phyloP scores from a whole-genome alignment of 306 rosid genomes.

The Casuarina glauca region DNA sequence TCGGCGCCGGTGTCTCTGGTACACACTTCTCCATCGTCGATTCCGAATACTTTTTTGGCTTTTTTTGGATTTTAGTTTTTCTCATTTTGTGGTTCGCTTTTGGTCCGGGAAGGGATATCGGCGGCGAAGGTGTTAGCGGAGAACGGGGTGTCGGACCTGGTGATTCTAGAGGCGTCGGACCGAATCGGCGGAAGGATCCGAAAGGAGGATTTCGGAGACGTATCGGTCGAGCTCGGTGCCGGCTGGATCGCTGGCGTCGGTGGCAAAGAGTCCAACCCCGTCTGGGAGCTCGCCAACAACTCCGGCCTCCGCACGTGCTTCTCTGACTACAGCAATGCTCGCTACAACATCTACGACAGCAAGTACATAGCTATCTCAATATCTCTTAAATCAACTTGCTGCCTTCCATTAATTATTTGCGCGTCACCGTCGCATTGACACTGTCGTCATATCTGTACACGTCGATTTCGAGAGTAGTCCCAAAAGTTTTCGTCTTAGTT shows the following conservation, averaged over 20 bases:
- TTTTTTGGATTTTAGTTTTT: not conserved
- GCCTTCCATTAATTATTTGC: too few species aligned
- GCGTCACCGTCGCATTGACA: too few species aligned
- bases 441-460: too few species aligned
- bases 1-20: slow-evolving; percentile 98
- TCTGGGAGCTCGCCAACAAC: slow-evolving; percentile 82
- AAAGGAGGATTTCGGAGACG: slow-evolving; percentile 75
- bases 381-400: not conserved
- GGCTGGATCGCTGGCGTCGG: slow-evolving; percentile 99
- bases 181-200: slow-evolving; percentile 92
- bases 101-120: slow-evolving; percentile 51
- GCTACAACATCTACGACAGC: slow-evolving; percentile 82
- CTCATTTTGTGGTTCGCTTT: not conserved
- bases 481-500: too few species aligned
- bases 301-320: slow-evolving; percentile 72
- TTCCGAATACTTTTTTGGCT: not conserved
- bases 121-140: slow-evolving; percentile 81
- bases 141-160: slow-evolving; percentile 69
- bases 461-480: too few species aligned
- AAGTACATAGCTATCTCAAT: slow-evolving; percentile 38
- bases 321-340: slow-evolving; percentile 94
- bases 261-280: slow-evolving; percentile 71
- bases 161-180: slow-evolving; percentile 89
- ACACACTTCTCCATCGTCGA: slow-evolving; percentile 4
- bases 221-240: slow-evolving; percentile 91